Evolutionary conservation across 202 grass and related monocot genomes (phyloP).

Genomic region (Digitaria exilis): DNA sequence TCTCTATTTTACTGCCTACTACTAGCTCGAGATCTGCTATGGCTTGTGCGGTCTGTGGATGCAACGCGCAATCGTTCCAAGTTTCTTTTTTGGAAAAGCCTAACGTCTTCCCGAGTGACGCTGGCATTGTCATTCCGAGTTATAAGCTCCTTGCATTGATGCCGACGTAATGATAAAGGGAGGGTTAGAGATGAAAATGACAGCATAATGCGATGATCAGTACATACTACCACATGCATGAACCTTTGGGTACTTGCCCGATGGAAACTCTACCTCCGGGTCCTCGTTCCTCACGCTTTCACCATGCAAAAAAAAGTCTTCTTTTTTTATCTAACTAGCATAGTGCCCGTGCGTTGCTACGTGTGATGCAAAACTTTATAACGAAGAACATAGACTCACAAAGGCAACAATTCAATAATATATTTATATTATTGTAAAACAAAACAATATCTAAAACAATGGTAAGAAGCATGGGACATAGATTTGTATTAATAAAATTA

Average conservation of each 20-base stretch:
- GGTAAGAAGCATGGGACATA: too few species aligned
- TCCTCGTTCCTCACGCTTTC: too few species aligned
- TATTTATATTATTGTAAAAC: too few species aligned
- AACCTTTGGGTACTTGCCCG: too few species aligned
- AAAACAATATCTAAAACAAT: too few species aligned
- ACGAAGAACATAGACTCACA: too few species aligned
- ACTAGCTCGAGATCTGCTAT: conserved; percentile 16
- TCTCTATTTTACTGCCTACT: too few species aligned
- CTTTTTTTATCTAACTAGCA: too few species aligned
- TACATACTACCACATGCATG: not conserved
- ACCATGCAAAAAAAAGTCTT: not conserved
- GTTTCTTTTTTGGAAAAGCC: not conserved
- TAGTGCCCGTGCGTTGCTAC: too few species aligned
- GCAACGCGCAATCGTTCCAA: not conserved
- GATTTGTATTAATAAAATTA: too few species aligned
- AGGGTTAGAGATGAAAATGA: not conserved
- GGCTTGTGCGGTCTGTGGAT: not conserved
- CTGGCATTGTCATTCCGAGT: not conserved
- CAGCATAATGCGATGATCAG: not conserved
- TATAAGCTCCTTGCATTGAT: not conserved
- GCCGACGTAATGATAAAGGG: not conserved
- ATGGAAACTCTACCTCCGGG: not conserved
- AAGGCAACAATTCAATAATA: too few species aligned
- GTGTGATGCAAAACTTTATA: too few species aligned
- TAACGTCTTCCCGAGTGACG: not conserved